Evolutionary conservation across 192 early-diverging fungal genomes (phyloP), one percentile per base, ranked within the genome.

Genomic region (Dispira simplex): DNA sequence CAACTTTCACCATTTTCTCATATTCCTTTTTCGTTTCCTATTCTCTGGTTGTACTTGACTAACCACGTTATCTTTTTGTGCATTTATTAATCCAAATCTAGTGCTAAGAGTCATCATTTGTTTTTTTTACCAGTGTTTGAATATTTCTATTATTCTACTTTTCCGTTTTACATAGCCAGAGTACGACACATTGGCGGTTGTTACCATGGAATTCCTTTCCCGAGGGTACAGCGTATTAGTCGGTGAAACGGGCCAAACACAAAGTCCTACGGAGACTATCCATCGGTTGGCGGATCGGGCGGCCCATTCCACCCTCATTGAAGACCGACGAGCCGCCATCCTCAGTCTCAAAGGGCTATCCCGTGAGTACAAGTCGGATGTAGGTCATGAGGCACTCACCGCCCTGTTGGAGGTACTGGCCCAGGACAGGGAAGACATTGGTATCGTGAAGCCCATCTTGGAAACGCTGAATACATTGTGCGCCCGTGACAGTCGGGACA

Each of bases 321-420:
- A 99, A 67, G 96, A 99, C 77, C 73, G 90, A 53, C 71, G 93
- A 32, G 89, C 92, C 8, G 90, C 88, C 1, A 88, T 95, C 13
- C 80, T 88, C 21, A 83, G 87, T 9, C 73, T 99, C 58, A 92
- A 92, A 64, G 89, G 89, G 2, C 78, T 95, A 43, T 81, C 89
- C 10, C 73, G 87, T 51, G 89, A 97, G 52, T 95, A 88, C 8
- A 57, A 43, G n/a, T 74, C 92, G 89, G 85, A 90, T 66, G 91
- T 95, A 32, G 95, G 92, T 1, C 83, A 87, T 0, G 85, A 82
- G 23, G 86, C 86, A 11, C 76, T 95, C 27, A 62, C 71, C 0
- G 83, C 84, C 11, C 79, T 98, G 21, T 77, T 91, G 27, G 81
- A 83, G 44, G 78, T 88, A 2, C 67, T 98, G 43, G 81, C 80